Conservation (phyloP, 164 flowering plant genomes). For the Vitis rotundifolia region DNA sequence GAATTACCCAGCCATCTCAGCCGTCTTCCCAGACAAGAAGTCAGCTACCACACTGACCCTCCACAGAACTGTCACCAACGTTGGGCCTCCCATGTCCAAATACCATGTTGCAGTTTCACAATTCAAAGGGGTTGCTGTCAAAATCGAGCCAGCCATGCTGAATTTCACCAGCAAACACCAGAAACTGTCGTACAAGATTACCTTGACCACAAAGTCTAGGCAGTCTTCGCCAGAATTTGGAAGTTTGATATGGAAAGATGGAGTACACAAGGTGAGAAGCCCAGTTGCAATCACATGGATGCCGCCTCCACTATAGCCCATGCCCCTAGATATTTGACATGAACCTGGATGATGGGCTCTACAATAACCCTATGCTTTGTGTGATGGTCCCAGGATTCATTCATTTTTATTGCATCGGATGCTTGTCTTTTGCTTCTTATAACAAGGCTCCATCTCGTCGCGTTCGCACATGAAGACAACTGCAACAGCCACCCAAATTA, state of each 20-base stretch:
- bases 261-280: conserved; percentile 46
- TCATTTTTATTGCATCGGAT: too few species aligned
- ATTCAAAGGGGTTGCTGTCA: conserved; percentile 35
- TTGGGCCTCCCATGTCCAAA: conserved; percentile 38
- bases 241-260: conserved; percentile 45
- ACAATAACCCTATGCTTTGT: neutral
- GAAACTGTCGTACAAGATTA: conserved; percentile 38
- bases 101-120: conserved; percentile 37
- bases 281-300: conserved; percentile 44
- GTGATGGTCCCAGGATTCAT: too few species aligned
- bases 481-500: too few species aligned
- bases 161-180: conserved; percentile 38
- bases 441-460: too few species aligned
- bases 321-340: neutral
- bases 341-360: neutral
- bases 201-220: conserved; percentile 27
- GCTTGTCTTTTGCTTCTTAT: too few species aligned
- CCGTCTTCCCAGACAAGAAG: conserved; percentile 25
- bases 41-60: conserved; percentile 21
- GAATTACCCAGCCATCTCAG: conserved; percentile 56
- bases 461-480: too few species aligned
- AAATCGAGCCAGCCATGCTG: conserved; percentile 38
- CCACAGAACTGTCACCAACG: conserved; percentile 51
- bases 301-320: conserved; percentile 33
- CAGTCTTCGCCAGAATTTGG: conserved; percentile 39